These are phyloP conservation scores for Stachybotrys echinatus DNA, from an alignment of 2,329 filamentous ascomycete genomes.

Conservation along the genomic window DNA sequence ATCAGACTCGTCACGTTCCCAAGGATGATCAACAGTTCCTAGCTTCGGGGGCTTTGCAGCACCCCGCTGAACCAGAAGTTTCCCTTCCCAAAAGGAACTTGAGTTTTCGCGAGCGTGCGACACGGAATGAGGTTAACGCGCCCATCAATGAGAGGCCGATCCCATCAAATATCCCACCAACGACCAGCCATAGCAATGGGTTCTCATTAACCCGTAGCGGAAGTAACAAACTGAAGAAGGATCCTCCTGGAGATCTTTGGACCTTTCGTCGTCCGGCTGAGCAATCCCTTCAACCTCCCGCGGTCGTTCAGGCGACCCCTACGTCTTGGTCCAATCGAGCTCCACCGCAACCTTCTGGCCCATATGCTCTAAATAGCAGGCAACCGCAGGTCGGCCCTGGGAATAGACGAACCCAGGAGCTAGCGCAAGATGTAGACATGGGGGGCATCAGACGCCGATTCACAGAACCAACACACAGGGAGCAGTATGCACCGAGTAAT, in stretches of 20 bases:
- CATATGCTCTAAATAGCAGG: conserved; percentile 32
- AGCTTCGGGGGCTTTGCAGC: conserved; percentile 12
- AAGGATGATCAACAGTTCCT: conserved; percentile 13
- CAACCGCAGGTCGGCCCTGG: conserved; percentile 7
- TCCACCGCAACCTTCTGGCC: not conserved
- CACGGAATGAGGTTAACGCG: conserved; percentile 34
- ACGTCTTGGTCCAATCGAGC: not conserved
- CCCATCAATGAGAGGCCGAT: conserved; percentile 14
- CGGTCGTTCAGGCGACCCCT: not conserved
- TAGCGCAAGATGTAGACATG: conserved; percentile 1
- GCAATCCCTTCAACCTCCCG: not conserved
- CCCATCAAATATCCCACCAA: conserved; percentile 18
- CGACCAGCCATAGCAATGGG: conserved; percentile 16
- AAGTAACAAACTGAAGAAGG: conserved; percentile 56
- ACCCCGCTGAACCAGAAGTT: conserved; percentile 16
- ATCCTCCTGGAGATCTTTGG: conserved; percentile 48
- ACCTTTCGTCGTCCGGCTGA: conserved; percentile 25
- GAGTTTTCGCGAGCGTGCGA: conserved; percentile 56
- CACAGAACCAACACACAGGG: conserved; percentile 21
- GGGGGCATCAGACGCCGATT: conserved; percentile 19
- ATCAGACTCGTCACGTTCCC: conserved; percentile 9
- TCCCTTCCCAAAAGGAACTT: conserved; percentile 47
- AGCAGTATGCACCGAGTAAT: conserved; percentile 19
- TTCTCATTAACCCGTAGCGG: conserved; percentile 38
- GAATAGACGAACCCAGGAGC: conserved; percentile 6